Base-by-base conservation (phyloP, 2,329 filamentous ascomycete genomes). In the Ophiosphaerella korrae region DNA sequence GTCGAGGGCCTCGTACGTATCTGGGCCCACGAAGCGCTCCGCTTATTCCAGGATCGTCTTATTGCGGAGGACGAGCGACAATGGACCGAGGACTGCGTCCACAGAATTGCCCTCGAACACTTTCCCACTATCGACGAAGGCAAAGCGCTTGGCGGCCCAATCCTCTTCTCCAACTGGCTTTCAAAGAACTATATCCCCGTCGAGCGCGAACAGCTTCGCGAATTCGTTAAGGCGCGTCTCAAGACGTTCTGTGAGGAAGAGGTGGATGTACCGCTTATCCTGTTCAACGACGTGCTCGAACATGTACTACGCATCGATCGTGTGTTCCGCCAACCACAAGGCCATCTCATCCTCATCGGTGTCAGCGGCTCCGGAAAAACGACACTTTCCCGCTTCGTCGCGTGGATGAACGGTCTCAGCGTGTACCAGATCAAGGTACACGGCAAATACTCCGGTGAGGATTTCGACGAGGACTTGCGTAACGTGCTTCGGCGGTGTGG, bases 391-490 rank as follows among this genome's bases (percentile, higher is more conserved):
- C 88, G 95, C 50, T 99, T 99, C 60, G 94, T 99, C 53, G 94
- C 94, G 40, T 99, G 94, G 94, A 99, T 99, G 94, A 99, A 99
- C 68, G 95, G 95, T 52, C 82, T 99, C 53, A 96, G 93, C 72
- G 92, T 99, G 35, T 99, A 97, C 82, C 94, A 99, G 77, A 99
- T 99, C 82, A 99, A 99, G 81, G 94, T 99, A 0, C 94, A 99
- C 68, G 94, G 94, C 59, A 97, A 93, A 72, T 99, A 99, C 77
- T 97, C 94, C 13, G 90, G 90, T 1, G 94, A 97, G 71, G 94
- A 99, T 77, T 99, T 99, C 70, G 94, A 99, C 70, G 95, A 99
- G 51, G 94, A 99, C 74, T 80, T 99, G 32, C 86, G 95, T 59
- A 93, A 92, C 70, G 94, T 99, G 7, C 84, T 99, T 35, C 88